Evolutionary conservation across 2,329 filamentous ascomycete genomes (phyloP), one percentile per base, ranked within the genome.

Genomic region (Fusarium newnesense): DNA sequence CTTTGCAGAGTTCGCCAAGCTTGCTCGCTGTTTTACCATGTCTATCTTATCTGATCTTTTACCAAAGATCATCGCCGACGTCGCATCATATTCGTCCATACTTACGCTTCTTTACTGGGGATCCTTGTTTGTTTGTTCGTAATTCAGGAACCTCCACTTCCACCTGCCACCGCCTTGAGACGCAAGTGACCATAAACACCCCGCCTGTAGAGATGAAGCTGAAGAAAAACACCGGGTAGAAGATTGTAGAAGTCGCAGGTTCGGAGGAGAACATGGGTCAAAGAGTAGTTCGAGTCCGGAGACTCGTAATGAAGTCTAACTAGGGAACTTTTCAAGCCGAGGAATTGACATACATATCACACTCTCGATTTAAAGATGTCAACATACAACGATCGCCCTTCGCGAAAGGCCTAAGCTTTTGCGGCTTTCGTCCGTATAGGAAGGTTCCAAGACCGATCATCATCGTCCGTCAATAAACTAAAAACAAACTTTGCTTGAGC

Each of bases 61-160:
- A 58, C 57, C 53, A 40, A 63, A 84, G 85, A 87, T 88, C 85
- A 86, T 74, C 84, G 68, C 75, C 72, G 72, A 76, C 57, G 69
- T 74, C 68, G 68, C 71, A 70, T 71, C 67, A 71, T 67, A 46
- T 68, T 65, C 56, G 54, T 54, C 67, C 34, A 16, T 24, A 47
- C 50, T 50, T 43, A 42, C 53, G 39, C 60, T 63, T 60, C 49
- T 42, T 54, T 40, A 56, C 62, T 72, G 42, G 49, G 64, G 49
- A 64, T 49, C 61, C 70, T 59, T 73, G 70, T 57, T 62, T 71
- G 70, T 44, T 62, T 60, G 28, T 37, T 46, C 36, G 32, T 28
- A 40, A 43, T 46, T 34, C 26, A 57, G 28, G n/a, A 66, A 68
- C 70, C 61, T 68, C 67, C 73, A 71, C 75, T 64, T 63, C 61